Evolutionary conservation across 805 yeast species (phyloP).

Genomic region (Vanderwaltozyma polyspora): DNA sequence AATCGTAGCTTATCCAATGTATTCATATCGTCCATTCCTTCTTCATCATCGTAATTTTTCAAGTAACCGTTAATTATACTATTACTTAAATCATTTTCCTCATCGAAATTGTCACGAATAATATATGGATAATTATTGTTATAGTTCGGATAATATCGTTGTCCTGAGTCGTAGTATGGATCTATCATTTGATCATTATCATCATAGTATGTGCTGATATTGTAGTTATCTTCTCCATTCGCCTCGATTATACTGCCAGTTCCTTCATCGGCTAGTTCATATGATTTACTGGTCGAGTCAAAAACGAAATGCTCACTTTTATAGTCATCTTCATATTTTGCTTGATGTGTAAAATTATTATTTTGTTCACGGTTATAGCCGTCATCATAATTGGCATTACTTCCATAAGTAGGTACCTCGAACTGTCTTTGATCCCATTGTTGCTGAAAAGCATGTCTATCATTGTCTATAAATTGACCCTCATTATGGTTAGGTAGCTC

Average conservation of each 20-base stretch:
- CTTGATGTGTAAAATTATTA: too few relatives aligned
- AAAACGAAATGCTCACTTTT: too few relatives aligned
- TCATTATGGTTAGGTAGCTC: too few relatives aligned
- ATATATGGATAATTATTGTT: constrained; percentile 9
- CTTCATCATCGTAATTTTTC: background rate
- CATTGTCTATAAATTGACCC: too few relatives aligned
- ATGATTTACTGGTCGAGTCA: too few relatives aligned
- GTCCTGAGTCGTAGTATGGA: constrained; percentile 14
- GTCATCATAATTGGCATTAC: too few relatives aligned
- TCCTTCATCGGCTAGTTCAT: too few relatives aligned
- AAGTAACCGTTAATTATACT: constrained; percentile 3
- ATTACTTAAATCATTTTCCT: constrained; percentile 4
- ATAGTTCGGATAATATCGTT: background rate
- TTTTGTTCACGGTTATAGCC: too few relatives aligned
- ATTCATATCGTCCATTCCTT: background rate
- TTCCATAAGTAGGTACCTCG: too few relatives aligned
- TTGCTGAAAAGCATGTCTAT: too few relatives aligned
- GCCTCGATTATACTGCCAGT: background rate
- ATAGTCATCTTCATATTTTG: too few relatives aligned
- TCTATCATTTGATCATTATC: constrained; percentile 26
- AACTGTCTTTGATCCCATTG: too few relatives aligned
- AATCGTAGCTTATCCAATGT: constrained; percentile 1
- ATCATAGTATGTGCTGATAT: constrained; percentile 24
- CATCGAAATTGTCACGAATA: constrained; percentile 15
- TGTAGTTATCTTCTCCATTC: constrained; percentile 25